phyloP scores from a whole-genome alignment of 139 green algal species.

The Pycnococcus provasolii region DNA sequence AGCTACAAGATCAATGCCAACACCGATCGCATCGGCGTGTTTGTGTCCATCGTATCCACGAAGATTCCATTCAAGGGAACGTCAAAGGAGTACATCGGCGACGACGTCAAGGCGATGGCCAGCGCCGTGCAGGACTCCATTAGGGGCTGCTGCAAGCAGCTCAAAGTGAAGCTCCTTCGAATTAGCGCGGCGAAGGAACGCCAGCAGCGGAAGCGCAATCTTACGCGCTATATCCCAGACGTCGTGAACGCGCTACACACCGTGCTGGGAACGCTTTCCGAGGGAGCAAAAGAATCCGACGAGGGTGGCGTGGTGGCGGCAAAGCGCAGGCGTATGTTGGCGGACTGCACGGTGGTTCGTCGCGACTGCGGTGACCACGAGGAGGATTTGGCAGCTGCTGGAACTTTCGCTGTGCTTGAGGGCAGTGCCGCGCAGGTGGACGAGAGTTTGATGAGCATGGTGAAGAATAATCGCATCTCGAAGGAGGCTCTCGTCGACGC shows the following conservation, averaged over 20 bases:
- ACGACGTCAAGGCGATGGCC: conserved; percentile 88
- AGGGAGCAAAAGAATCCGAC: too few species aligned
- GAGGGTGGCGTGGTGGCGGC: too few species aligned
- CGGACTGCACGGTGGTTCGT: too few species aligned
- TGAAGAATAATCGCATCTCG: too few species aligned
- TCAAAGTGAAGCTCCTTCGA: conserved; percentile 70
- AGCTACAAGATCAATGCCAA: conserved; percentile 92
- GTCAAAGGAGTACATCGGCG: conserved; percentile 93
- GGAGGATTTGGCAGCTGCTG: too few species aligned
- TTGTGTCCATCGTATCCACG: conserved; percentile 91
- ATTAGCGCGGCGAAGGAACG: conserved; percentile 65
- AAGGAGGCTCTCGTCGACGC: too few species aligned
- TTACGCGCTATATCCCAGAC: conserved; percentile 88
- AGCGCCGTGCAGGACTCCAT: conserved; percentile 48
- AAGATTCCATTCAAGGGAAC: conserved; percentile 97
- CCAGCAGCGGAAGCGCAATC: conserved; percentile 69
- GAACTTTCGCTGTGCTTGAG: too few species aligned
- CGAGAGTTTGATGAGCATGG: too few species aligned
- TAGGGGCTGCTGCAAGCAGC: conserved; percentile 57
- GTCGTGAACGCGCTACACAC: conserved; percentile 45
- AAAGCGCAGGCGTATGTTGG: too few species aligned
- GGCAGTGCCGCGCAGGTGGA: too few species aligned
- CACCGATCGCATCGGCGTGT: conserved; percentile 85
- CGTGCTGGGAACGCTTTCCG: conserved; percentile 30
- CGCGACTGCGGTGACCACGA: too few species aligned